Evolutionary conservation across 2,329 filamentous ascomycete genomes (phyloP), one percentile per base, ranked within the genome.

Genomic region (Fusarium sp.): DNA sequence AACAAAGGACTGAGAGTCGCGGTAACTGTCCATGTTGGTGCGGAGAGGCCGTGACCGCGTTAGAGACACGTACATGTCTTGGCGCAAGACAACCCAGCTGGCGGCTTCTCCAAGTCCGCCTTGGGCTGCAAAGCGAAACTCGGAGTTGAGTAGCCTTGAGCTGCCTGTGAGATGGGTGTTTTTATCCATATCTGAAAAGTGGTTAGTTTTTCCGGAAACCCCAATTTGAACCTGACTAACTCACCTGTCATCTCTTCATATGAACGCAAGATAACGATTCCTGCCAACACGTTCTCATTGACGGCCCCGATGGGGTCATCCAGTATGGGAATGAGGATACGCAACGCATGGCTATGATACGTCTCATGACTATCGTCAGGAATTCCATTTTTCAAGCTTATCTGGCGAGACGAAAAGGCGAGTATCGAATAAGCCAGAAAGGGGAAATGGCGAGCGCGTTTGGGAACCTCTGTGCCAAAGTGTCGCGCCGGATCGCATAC

Each of bases 51-150:
- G 80, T 38, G 84, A 84, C 67, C 82, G 82, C 11, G 82, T 79
- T 55, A 85, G 80, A 0, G 84, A 84, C 24, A 86, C 83, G 66
- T 86, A 85, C 8, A 87, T 81, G 72, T 87, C 85, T 74, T 87
- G 86, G 14, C 86, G 81, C 31, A 87, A 78, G 9, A 85, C 85
- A 5, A 87, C 82, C 82, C 86, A 87, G 71, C 84, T 85, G 1
- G 83, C 81, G 8, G 84, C 84, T 61, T 84, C 82, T 2, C 83
- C 82, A n/a, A 86, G 79, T 0, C 83, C 80, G 7, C 79, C 78
- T 17, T 79, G 74, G 42, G 71, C 73, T 12, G 72, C 73, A 2
- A 80, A 73, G 29, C 69, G 71, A 12, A 79, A 78, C 33, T 78
- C 80, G 1, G 73, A 73, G 33, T 78, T 78, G 29, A 80, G 66